Conservation (phyloP, 2,329 filamentous ascomycete genomes). For the Rhynchosporium agropyri region DNA sequence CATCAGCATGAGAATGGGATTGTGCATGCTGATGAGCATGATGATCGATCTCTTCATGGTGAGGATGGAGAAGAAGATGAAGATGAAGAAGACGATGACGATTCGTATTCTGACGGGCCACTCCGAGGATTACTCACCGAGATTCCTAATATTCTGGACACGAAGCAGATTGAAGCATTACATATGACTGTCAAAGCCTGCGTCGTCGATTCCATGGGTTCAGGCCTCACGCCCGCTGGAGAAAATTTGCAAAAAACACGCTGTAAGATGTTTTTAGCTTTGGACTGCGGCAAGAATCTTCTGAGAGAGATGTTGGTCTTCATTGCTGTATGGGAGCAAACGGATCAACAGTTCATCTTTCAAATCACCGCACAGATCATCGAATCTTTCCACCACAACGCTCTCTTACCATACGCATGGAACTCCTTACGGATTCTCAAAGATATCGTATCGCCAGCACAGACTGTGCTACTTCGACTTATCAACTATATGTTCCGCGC, state of each 20-base stretch:
- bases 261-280: constrained; percentile 84
- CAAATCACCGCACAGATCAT: constrained; percentile 96
- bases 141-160: constrained; percentile 90
- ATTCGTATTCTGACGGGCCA: constrained; percentile 78
- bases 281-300: constrained; percentile 88
- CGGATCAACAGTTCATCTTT: constrained; percentile 91
- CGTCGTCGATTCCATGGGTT: constrained; percentile 80
- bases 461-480: constrained; percentile 89
- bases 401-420: constrained; percentile 88
- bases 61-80: constrained; percentile 56
- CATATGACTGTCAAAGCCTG: constrained; percentile 98
- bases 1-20: constrained; percentile 42
- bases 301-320: constrained; percentile 91
- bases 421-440: constrained; percentile 89
- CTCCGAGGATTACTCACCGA: constrained; percentile 86
- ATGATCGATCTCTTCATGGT: constrained; percentile 46
- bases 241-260: constrained; percentile 89
- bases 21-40: constrained; percentile 51
- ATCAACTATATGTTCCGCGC: constrained; percentile 86
- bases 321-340: constrained; percentile 95
- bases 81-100: constrained; percentile 72
- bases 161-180: constrained; percentile 91
- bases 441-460: constrained; percentile 93
- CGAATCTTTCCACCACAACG: constrained; percentile 87
- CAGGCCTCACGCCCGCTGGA: constrained; percentile 65